Conservation (phyloP, 2,329 filamentous ascomycete genomes). For the Aurifilum marmelostoma region DNA sequence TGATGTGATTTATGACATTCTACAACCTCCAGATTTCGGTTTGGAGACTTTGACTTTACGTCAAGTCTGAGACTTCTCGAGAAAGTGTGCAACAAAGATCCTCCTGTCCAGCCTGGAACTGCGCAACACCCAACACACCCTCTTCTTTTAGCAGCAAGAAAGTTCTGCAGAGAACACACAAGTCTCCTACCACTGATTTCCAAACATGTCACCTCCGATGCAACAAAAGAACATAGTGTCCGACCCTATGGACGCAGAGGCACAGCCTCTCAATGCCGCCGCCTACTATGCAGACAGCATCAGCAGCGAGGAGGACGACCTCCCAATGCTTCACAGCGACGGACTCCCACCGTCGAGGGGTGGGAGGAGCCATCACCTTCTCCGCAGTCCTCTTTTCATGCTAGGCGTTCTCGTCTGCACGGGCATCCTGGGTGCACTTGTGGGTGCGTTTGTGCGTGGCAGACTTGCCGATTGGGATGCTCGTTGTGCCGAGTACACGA, state of each 20-base stretch:
- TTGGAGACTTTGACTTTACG: neutral
- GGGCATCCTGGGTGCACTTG: neutral
- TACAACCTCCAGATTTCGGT: neutral
- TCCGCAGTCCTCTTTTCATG: neutral
- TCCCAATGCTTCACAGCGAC: neutral
- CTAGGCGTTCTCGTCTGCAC: neutral
- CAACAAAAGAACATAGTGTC: neutral
- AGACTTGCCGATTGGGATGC: slow-evolving; percentile 28
- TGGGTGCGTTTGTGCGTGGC: slow-evolving; percentile 6
- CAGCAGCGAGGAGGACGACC: slow-evolving; percentile 5
- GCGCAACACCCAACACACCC: too few species aligned
- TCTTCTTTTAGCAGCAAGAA: neutral
- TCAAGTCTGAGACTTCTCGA: neutral
- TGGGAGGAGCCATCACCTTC: neutral
- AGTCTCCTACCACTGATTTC: neutral
- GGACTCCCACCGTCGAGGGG: neutral
- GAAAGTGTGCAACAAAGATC: neutral
- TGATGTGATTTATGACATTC: neutral
- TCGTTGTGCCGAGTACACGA: slow-evolving; percentile 39
- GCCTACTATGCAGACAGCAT: neutral
- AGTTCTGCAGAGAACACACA: neutral
- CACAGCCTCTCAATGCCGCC: slow-evolving; percentile 7
- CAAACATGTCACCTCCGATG: neutral
- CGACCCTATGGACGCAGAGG: slow-evolving; percentile 8
- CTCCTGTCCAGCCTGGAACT: neutral